phyloP scores from a whole-genome alignment of 2,329 filamentous ascomycete genomes.

The Diaporthe caulivora region DNA sequence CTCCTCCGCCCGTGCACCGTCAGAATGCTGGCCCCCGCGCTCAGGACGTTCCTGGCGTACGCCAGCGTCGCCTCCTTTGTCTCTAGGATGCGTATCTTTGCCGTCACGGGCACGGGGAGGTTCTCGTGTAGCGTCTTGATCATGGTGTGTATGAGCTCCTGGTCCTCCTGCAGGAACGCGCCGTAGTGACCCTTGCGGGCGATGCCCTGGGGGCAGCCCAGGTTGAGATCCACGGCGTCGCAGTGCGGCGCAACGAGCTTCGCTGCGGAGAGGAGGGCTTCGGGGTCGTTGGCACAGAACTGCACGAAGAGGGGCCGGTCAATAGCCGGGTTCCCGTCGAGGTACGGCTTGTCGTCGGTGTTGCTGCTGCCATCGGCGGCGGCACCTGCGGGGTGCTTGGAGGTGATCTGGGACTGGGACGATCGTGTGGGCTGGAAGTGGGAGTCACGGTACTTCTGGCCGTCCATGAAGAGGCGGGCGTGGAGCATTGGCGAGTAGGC shows the following conservation, averaged over 20 bases:
- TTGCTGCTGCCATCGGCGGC: conserved; percentile 42
- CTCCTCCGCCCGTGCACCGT: conserved; percentile 90
- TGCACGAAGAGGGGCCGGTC: conserved; percentile 96
- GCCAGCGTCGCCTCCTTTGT: conserved; percentile 87
- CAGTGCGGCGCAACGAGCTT: conserved; percentile 85
- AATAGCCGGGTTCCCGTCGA: conserved; percentile 87
- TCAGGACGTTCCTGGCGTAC: conserved; percentile 89
- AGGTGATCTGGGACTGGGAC: conserved; percentile 26
- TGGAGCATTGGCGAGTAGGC: conserved; percentile 98
- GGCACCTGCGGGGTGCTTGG: neutral
- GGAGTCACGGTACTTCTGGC: conserved; percentile 78
- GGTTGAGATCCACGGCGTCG: conserved; percentile 94
- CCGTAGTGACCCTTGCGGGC: conserved; percentile 92
- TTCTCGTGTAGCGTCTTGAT: conserved; percentile 86
- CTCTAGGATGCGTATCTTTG: conserved; percentile 93
- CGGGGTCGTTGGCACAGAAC: conserved; percentile 91
- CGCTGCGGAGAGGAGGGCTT: conserved; percentile 84
- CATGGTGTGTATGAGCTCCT: conserved; percentile 83
- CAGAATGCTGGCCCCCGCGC: conserved; percentile 90
- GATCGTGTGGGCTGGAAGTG: conserved; percentile 80
- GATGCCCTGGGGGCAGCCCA: conserved; percentile 97
- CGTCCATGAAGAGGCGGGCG: conserved; percentile 86
- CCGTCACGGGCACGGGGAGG: conserved; percentile 87
- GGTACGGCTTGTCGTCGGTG: conserved; percentile 58
- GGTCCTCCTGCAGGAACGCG: conserved; percentile 94